Conservation (phyloP, 148 eudicot species). For the Amaranthus cruentus region DNA sequence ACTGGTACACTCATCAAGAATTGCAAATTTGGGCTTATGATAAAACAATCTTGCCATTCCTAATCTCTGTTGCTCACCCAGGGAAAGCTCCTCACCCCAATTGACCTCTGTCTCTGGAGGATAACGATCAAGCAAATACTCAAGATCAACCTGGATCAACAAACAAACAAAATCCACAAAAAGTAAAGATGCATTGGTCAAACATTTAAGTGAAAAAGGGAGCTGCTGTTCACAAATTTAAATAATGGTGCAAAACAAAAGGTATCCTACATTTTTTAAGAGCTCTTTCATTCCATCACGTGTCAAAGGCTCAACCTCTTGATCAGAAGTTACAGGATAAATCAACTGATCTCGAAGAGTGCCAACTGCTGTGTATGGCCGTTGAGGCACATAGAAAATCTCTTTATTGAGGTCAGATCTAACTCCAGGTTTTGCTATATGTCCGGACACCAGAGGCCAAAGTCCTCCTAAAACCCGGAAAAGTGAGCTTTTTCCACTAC, state of each 20-base stretch:
- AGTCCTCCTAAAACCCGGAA: conserved; percentile 97
- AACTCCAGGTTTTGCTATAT: conserved; percentile 93
- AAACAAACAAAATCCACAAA: conserved; percentile 1
- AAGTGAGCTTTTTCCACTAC: conserved; percentile 97
- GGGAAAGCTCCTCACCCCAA: conserved; percentile 95
- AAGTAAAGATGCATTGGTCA: not conserved
- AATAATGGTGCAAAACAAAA: not conserved
- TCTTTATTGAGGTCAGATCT: conserved; percentile 97
- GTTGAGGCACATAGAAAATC: conserved; percentile 92
- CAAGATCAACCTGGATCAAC: conserved; percentile 78
- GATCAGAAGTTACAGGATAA: conserved; percentile 84
- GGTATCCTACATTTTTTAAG: conserved; percentile 70
- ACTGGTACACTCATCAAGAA: conserved; percentile 98
- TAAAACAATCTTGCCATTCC: conserved; percentile 99
- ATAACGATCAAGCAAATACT: conserved; percentile 89
- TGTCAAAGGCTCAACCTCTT: conserved; percentile 76
- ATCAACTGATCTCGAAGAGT: conserved; percentile 97
- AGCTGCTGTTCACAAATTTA: not conserved
- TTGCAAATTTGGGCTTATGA: conserved; percentile 98
- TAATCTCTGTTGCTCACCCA: conserved; percentile 94
- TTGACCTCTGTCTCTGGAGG: conserved; percentile 87
- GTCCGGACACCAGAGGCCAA: conserved; percentile 96
- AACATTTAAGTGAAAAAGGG: conserved; percentile 1
- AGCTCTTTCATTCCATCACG: conserved; percentile 75
- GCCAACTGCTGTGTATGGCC: conserved; percentile 97